A percentile compares a stretch with the other conserved stretches of the same genome.
phyloP scores from a whole-genome alignment of 371 early-diverging fungal genomes.

The Paramicrosporidium saccamoebae region DNA sequence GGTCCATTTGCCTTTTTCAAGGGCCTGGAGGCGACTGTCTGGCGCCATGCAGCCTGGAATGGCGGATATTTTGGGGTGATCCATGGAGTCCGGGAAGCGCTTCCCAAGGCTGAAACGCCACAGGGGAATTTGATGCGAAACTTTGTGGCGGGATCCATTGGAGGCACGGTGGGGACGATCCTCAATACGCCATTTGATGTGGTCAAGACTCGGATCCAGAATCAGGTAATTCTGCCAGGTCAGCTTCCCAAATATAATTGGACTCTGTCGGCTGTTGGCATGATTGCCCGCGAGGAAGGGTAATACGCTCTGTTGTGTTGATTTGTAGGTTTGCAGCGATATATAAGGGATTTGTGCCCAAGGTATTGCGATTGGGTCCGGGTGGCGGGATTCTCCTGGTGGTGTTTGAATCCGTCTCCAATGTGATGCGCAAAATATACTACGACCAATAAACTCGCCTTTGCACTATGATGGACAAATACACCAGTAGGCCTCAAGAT shows the following conservation, averaged over 20 bases:
- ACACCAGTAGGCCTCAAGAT: too few species aligned
- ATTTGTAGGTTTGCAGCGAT: conserved; percentile 24
- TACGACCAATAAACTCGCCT: too few species aligned
- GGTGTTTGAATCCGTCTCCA: conserved; percentile 58
- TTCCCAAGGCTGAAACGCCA: conserved; percentile 53
- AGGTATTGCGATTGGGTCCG: conserved; percentile 85
- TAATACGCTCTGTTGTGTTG: conserved; percentile 4
- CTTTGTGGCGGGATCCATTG: conserved; percentile 72
- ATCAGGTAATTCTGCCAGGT: conserved; percentile 21
- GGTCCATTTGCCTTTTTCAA: conserved; percentile 52
- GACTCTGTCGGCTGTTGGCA: conserved; percentile 42
- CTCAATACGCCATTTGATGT: conserved; percentile 89
- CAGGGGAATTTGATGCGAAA: conserved; percentile 38
- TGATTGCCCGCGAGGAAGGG: conserved; percentile 72
- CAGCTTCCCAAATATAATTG: conserved; percentile 44
- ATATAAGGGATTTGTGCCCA: conserved; percentile 83
- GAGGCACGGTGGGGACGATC: conserved; percentile 75
- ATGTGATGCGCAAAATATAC: conserved; percentile 45
- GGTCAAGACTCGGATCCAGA: conserved; percentile 82
- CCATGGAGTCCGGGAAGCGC: conserved; percentile 18
- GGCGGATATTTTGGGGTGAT: conserved; percentile 75
- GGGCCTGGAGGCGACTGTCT: conserved; percentile 73
- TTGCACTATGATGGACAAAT: too few species aligned
- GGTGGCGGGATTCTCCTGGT: conserved; percentile 68
- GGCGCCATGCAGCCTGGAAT: conserved; percentile 81